Base-by-base conservation (phyloP, 306 rosid genomes). In the Quercus robur region DNA sequence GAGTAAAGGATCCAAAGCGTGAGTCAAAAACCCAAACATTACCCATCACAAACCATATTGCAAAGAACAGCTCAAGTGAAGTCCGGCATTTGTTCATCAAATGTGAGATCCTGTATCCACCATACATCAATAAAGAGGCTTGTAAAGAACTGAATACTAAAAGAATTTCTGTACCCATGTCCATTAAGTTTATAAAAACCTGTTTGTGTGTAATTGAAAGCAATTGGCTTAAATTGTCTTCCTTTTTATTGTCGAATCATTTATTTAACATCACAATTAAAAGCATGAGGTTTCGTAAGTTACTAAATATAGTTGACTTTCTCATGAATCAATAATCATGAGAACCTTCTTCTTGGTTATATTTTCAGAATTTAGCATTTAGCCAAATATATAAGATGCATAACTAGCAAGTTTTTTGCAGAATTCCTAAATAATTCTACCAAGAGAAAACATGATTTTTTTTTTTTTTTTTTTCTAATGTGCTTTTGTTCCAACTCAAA, bases 31-130 rank as follows among this genome's bases (percentile, higher is more conserved):
- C 82, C 99, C 98, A 95, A 64, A 95, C 98, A 75, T 95, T 95
- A 6, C 99, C 99, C 98, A 95, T 95, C 81, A 95, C 98, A 80
- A 95, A 95, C 98, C 99, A 95, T 83, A 95, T 89, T 25, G 97
- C 98, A 17, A 93, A 95, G 98, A 95, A 95, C 4, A 95, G 90
- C 77, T 95, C 99, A 4, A 95, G 89, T 41, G 97, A 91, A 7
- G 97, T 85, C 75, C 90, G 55, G 70, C 98, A 95, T 79, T 83
- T 91, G 85, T 91, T 85, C 94, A 89, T 90, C 92, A 95, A 82
- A 75, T 84, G 91, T 54, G 91, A 80, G 75, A 73, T 88, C 97
- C 99, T 95, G 87, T 69, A 88, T 38, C 79, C 78, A 23, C 55
- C 23, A 75, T 20, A 25, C 54, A 46, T 46, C 54, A 46, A 46